These are phyloP conservation scores for Cyclocybe aegerita DNA, from an alignment of 768 basidiomycete genomes.

Conservation along the genomic window DNA sequence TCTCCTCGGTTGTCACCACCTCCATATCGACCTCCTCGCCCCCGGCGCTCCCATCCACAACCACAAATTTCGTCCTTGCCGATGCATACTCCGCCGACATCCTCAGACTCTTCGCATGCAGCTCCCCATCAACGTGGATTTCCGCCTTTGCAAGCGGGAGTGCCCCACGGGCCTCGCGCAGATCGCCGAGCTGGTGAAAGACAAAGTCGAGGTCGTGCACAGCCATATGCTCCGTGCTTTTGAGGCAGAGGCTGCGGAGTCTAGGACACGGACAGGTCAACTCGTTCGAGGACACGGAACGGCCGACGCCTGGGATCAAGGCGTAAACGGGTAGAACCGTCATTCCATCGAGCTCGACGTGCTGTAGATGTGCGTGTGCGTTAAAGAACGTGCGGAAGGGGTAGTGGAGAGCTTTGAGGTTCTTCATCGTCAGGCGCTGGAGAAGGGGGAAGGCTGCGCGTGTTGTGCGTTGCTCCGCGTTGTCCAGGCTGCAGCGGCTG, in stretches of 20 bases:
- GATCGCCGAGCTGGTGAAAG: conserved; percentile 22
- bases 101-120: conserved; percentile 18
- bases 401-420: conserved; percentile 34
- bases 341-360: conserved; percentile 34
- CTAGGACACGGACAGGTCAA: conserved; percentile 30
- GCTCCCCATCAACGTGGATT: conserved; percentile 27
- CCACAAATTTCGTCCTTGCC: conserved; percentile 7
- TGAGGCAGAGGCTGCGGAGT: conserved; percentile 29
- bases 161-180: conserved; percentile 22
- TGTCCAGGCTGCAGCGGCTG: conserved; percentile 16
- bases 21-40: too few relatives aligned
- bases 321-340: conserved; percentile 31
- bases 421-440: conserved; percentile 31
- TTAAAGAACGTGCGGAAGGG: conserved; percentile 31
- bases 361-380: conserved; percentile 25
- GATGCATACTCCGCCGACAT: conserved; percentile 13
- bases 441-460: conserved; percentile 35
- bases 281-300: conserved; percentile 3
- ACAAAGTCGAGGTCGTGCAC: conserved; percentile 25
- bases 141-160: conserved; percentile 26
- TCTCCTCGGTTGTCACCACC: too few relatives aligned
- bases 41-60: too few relatives aligned
- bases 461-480: conserved; percentile 2
- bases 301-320: conserved; percentile 22
- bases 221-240: conserved; percentile 21